Evolutionary conservation across 768 basidiomycete species (phyloP).

Genomic region (Rhizopogon vinicolor): DNA sequence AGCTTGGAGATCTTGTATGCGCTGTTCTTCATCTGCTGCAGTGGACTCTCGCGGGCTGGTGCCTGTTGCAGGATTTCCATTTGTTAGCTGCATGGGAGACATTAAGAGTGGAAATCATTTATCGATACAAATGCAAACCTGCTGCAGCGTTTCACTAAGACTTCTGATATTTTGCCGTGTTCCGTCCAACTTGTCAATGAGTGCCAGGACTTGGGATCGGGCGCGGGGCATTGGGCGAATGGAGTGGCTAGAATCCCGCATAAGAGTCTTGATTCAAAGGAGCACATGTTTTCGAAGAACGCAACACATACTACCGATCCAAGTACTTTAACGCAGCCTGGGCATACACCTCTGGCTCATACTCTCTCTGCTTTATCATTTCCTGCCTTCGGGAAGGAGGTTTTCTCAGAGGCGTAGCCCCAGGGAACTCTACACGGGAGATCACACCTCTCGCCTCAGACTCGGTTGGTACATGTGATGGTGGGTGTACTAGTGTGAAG

Average conservation of each 20-base stretch:
- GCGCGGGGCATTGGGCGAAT: constrained; percentile 48
- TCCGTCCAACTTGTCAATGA: constrained; percentile 35
- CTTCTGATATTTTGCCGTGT: constrained; percentile 31
- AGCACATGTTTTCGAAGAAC: background rate
- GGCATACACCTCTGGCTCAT: constrained; percentile 73
- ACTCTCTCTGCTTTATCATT: constrained; percentile 31
- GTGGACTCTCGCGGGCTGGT: constrained; percentile 23
- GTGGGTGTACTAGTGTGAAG: constrained; percentile 50
- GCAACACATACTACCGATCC: constrained; percentile 62
- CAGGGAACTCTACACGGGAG: constrained; percentile 59
- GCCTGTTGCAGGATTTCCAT: constrained; percentile 13
- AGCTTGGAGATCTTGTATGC: constrained; percentile 37
- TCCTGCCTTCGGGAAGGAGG: constrained; percentile 38
- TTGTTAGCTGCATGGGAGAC: constrained; percentile 3
- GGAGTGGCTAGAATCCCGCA: constrained; percentile 35
- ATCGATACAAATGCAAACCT: constrained; percentile 22
- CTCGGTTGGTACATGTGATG: constrained; percentile 18
- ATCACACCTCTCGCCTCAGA: constrained; percentile 40
- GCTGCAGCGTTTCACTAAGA: constrained; percentile 31
- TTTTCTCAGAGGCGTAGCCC: constrained; percentile 63
- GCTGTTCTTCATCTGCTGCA: constrained; percentile 36
- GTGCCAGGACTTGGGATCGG: constrained; percentile 32
- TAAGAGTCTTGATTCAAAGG: constrained; percentile 22
- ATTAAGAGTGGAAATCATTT: background rate
- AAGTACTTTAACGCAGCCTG: constrained; percentile 73